A percentile compares a stretch with the other conserved stretches of the same genome.
These are phyloP conservation scores for Sugiyamaella americana DNA, from an alignment of 805 yeast genomes.

Conservation along the genomic window DNA sequence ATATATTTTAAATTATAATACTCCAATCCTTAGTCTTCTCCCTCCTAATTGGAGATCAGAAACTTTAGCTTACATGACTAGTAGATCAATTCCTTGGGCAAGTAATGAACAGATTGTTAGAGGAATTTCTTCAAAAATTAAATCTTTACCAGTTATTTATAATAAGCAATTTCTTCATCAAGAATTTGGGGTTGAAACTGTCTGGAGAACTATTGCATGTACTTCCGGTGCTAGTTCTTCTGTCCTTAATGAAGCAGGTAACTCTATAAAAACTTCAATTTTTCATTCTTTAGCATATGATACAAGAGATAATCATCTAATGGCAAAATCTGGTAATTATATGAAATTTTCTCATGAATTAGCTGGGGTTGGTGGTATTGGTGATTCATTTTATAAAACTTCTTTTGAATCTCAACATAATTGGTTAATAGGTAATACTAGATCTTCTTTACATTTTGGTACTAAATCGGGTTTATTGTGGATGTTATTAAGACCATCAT, in stretches of 20 bases:
- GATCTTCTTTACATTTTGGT: slow-evolving; percentile 10
- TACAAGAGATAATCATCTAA: slow-evolving; percentile 37
- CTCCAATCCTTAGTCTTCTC: slow-evolving; percentile 39
- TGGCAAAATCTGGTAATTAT: slow-evolving; percentile 44
- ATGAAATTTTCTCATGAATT: slow-evolving; percentile 43
- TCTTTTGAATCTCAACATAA: slow-evolving; percentile 17
- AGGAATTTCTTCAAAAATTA: slow-evolving; percentile 39
- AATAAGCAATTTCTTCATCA: slow-evolving; percentile 23
- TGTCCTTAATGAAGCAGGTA: slow-evolving; percentile 52
- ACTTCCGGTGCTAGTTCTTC: slow-evolving; percentile 45
- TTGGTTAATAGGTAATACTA: not conserved
- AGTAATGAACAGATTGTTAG: slow-evolving; percentile 47
- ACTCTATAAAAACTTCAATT: slow-evolving; percentile 52
- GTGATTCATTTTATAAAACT: slow-evolving; percentile 9
- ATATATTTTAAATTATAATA: slow-evolving; percentile 45
- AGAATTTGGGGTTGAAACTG: slow-evolving; percentile 54
- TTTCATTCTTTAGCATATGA: slow-evolving; percentile 41
- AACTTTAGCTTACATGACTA: slow-evolving; percentile 44
- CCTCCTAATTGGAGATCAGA: slow-evolving; percentile 47
- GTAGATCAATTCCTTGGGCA: slow-evolving; percentile 47
- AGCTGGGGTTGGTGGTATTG: slow-evolving; percentile 23
- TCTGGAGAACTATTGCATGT: slow-evolving; percentile 49
- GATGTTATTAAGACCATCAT: slow-evolving; percentile 29
- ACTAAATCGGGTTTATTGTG: slow-evolving; percentile 50
- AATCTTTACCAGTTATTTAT: slow-evolving; percentile 23